Percentiles rank a stretch among this genome's conserved stretches.
Evolutionary conservation across 192 early-diverging fungal genomes (phyloP).

Genomic region (Helicostylum pulchrum): DNA sequence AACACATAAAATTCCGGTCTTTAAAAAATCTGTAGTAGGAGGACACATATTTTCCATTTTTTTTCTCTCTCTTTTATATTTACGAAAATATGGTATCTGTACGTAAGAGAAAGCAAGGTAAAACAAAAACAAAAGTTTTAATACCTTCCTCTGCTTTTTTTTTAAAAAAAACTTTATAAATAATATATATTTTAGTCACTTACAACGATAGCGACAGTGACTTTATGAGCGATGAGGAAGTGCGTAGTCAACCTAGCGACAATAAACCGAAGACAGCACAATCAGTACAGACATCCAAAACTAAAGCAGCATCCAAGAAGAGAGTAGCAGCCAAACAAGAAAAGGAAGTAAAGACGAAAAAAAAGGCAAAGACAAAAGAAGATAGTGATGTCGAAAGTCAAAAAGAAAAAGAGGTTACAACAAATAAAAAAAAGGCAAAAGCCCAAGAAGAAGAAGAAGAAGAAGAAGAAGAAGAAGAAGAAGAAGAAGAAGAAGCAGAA

Average conservation of each 20-base stretch:
- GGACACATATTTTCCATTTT: no score
- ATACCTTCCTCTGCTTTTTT: no score
- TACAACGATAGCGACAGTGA: not conserved
- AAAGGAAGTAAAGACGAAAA: not conserved
- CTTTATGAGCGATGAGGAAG: not conserved
- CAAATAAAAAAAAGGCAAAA: not conserved
- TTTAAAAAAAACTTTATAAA: no score
- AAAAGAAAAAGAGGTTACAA: not conserved
- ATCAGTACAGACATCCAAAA: not conserved
- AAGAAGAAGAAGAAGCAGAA: not conserved
- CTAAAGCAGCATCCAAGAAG: not conserved
- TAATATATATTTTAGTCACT: no score
- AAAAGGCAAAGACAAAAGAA: not conserved
- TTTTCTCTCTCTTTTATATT: no score
- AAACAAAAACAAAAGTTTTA: no score
- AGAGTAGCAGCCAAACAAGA: slow-evolving; percentile 6
- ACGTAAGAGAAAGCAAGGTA: no score
- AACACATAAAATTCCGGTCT: no score
- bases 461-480: not conserved
- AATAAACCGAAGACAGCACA: not conserved
- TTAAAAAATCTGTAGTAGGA: no score
- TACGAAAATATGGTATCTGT: no score
- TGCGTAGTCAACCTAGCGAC: not conserved
- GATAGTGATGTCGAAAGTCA: not conserved
- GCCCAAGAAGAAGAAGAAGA: not conserved